Evolutionary conservation across 129 eudicot species (phyloP).

Genomic region (Dittrichia graveolens): DNA sequence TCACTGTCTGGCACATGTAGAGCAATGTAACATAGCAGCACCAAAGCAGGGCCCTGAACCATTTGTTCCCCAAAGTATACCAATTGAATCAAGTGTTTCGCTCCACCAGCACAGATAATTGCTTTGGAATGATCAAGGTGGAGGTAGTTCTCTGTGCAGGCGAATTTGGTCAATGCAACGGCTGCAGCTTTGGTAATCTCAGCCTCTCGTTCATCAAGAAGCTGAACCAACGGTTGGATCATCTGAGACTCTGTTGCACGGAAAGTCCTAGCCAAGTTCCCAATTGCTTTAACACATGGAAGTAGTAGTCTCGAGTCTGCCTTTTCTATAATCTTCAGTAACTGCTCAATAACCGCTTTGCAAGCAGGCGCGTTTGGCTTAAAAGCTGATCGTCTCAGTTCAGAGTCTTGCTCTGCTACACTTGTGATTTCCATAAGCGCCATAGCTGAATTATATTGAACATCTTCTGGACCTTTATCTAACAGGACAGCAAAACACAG

Average conservation of each 20-base stretch:
- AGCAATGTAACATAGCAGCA: conserved; percentile 43
- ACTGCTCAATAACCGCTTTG: conserved; percentile 46
- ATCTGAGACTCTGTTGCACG: conserved; percentile 44
- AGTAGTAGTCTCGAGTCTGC: conserved; percentile 42
- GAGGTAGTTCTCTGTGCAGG: conserved; percentile 40
- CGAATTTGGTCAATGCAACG: conserved; percentile 37
- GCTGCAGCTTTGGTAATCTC: conserved; percentile 38
- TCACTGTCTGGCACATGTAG: conserved; percentile 43
- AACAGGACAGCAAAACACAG: conserved; percentile 47
- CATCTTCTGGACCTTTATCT: conserved; percentile 46
- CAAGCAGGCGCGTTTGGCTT: conserved; percentile 47
- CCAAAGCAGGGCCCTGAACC: conserved; percentile 38
- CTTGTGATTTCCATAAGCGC: conserved; percentile 54
- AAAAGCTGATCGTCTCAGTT: conserved; percentile 38
- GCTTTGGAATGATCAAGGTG: conserved; percentile 46
- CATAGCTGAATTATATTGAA: conserved; percentile 49
- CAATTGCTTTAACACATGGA: conserved; percentile 44
- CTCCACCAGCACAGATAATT: conserved; percentile 39
- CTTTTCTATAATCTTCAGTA: conserved; percentile 33
- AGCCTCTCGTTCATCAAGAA: conserved; percentile 44
- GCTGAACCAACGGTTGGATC: conserved; percentile 45
- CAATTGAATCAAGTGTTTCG: conserved; percentile 41
- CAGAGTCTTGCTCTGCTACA: conserved; percentile 47
- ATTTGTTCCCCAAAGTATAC: conserved; percentile 46
- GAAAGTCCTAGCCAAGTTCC: conserved; percentile 45